phyloP scores from a whole-genome alignment of 768 basidiomycete genomes.

The Hysterangium stoloniferum region DNA sequence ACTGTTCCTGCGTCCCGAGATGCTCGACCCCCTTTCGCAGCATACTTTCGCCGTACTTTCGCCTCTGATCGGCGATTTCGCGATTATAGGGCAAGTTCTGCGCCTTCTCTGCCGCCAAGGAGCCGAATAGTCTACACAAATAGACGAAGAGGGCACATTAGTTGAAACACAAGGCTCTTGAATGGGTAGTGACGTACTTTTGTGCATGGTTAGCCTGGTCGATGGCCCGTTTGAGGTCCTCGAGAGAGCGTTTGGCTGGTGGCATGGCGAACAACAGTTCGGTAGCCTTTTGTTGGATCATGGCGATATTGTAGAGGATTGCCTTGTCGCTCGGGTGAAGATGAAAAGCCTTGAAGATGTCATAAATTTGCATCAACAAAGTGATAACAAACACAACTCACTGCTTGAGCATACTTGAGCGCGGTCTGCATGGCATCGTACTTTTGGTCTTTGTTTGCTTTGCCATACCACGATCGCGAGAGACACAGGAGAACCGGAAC shows the following conservation, averaged over 20 bases:
- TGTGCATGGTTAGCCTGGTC: constrained; percentile 81
- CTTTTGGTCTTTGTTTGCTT: constrained; percentile 84
- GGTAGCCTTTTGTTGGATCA: constrained; percentile 95
- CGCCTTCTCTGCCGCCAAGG: constrained; percentile 68
- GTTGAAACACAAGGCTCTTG: not conserved
- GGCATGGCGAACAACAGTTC: constrained; percentile 77
- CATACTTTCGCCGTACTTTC: constrained; percentile 85
- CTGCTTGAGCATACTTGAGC: constrained; percentile 73
- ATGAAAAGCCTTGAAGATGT: constrained; percentile 63
- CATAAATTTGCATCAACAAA: constrained; percentile 6
- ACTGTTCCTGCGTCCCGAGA: constrained; percentile 57
- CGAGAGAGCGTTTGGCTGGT: constrained; percentile 68
- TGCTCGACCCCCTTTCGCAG: constrained; percentile 77
- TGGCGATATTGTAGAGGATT: constrained; percentile 89
- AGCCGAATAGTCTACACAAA: constrained; percentile 63
- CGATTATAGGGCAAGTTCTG: constrained; percentile 70
- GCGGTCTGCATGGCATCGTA: constrained; percentile 79
- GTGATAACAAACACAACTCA: constrained; percentile 24
- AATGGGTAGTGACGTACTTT: constrained; percentile 45
- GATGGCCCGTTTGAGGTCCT: constrained; percentile 71
- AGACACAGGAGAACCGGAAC: constrained; percentile 75
- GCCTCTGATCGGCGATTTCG: constrained; percentile 84
- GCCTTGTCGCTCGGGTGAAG: constrained; percentile 85
- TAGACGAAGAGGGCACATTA: not conserved
- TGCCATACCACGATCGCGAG: constrained; percentile 90